These are phyloP conservation scores for Pseudohalonectria lignicola DNA, from an alignment of 2,329 filamentous ascomycete genomes.

Conservation along the genomic window DNA sequence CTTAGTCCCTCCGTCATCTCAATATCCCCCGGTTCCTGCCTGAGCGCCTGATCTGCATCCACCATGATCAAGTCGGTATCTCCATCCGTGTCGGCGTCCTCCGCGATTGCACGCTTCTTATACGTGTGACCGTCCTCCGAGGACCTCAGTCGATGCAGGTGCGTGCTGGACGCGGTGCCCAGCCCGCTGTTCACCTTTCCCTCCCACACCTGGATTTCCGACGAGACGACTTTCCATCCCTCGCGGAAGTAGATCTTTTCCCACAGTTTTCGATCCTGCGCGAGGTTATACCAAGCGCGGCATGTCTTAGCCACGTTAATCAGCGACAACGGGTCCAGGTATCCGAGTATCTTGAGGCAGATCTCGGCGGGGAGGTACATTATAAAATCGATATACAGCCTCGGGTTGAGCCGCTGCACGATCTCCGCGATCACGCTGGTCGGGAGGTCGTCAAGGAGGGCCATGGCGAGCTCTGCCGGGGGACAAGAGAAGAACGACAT, in stretches of 20 bases:
- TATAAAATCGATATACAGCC: slow-evolving; percentile 89
- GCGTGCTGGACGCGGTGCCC: slow-evolving; percentile 19
- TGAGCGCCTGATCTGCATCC: slow-evolving; percentile 17
- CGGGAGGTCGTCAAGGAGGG: slow-evolving; percentile 65
- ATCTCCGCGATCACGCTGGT: slow-evolving; percentile 72
- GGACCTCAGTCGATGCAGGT: slow-evolving; percentile 29
- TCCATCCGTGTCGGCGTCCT: slow-evolving; percentile 20
- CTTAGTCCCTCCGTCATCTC: slow-evolving; percentile 10
- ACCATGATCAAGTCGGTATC: slow-evolving; percentile 34
- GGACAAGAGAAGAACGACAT: slow-evolving; percentile 1
- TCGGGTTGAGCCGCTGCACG: slow-evolving; percentile 67
- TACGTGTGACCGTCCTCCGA: slow-evolving; percentile 34
- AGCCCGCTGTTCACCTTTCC: slow-evolving; percentile 36
- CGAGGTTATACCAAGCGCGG: slow-evolving; percentile 68
- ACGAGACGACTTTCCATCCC: slow-evolving; percentile 67
- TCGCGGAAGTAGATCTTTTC: slow-evolving; percentile 71
- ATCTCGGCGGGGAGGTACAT: slow-evolving; percentile 79
- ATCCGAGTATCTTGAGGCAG: slow-evolving; percentile 78
- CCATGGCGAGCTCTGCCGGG: slow-evolving; percentile 63
- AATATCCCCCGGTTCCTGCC: slow-evolving; percentile 13
- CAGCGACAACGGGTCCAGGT: slow-evolving; percentile 71
- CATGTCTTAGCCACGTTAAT: slow-evolving; percentile 71
- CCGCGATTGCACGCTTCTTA: slow-evolving; percentile 42
- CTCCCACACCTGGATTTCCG: slow-evolving; percentile 59
- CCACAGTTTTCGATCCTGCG: slow-evolving; percentile 80